phyloP scores from a whole-genome alignment of 169 alveolate species.

The Theileria sp. region DNA sequence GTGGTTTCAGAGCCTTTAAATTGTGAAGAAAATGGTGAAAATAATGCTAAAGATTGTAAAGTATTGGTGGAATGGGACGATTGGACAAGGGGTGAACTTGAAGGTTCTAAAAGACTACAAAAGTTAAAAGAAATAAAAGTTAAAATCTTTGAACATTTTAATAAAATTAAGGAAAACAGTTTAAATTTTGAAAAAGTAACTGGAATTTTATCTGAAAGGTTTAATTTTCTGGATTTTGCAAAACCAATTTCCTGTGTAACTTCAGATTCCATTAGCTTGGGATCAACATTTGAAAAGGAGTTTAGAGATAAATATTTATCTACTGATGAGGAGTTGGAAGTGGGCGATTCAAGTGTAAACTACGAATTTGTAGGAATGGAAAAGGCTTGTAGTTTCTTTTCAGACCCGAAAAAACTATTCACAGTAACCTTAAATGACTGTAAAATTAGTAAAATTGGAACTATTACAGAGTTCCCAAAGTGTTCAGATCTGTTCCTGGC shows the following conservation, averaged over 20 bases:
- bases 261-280: not conserved
- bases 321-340: not conserved
- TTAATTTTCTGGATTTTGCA: not conserved
- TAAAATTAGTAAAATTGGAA: conserved; percentile 32
- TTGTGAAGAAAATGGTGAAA: not conserved
- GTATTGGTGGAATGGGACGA: conserved; percentile 4
- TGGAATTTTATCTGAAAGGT: not conserved
- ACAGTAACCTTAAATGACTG: conserved; percentile 25
- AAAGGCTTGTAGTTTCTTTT: conserved; percentile 32
- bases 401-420: conserved; percentile 25
- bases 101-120: not conserved
- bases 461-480: conserved; percentile 33
- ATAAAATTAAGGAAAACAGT: not conserved
- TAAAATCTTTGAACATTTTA: not conserved
- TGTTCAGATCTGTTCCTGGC: conserved; percentile 21
- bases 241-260: not conserved
- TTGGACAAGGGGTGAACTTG: conserved; percentile 1
- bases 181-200: not conserved
- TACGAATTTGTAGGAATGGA: conserved; percentile 56
- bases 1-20: not conserved
- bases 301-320: conserved; percentile 2
- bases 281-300: conserved; percentile 6
- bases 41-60: not conserved
- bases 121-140: not conserved
- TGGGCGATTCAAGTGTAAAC: not conserved